Base-by-base conservation (phyloP, 495 filamentous ascomycete genomes). In the Podospora appendiculata region DNA sequence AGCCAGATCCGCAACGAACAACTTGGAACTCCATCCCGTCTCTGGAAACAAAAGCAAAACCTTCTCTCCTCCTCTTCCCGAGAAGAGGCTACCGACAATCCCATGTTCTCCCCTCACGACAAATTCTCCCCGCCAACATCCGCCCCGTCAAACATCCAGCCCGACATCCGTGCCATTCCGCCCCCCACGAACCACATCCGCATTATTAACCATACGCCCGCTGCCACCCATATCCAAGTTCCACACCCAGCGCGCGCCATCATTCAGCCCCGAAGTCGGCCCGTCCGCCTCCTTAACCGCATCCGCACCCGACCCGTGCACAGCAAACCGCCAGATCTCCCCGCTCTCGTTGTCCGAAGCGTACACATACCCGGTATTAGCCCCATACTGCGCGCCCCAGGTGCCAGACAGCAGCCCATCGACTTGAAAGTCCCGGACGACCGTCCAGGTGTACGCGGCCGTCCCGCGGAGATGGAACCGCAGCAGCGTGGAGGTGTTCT, bases 381-480 rank as follows among this genome's bases (percentile, higher is more conserved):
- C 13, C 10, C 36, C 36, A 38, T 38, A 38, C 36, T 38, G 36
- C 10, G 36, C 36, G 36, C 36, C 36, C 36, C 36, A 38, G 2
- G 36, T 38, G 3, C 10, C 9, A 3, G 10, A 11, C 10, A 7
- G 36, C 36, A 13, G 9, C 3, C 36, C 36, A 10, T 10, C 13
- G 36, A 11, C 9, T 7, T 38, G 3, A 5, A 25, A 25, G 5
- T 25, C 25, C 10, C 36, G 36, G 1, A 38, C 36, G 3, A 38
- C 36, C 1, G 36, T 11, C 36, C 36, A 38, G 1, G 36, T 38
- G 7, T 38, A 13, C 1, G 52, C 33, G 8, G 48, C 52, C 41
- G 55, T 43, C 35, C 52, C 48, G 5, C 25, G 25, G 25, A 25
- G 25, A 25, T 25, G 25, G 52, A 58, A 55, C 1, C 56, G 52